Conservation (phyloP, 345 rosid species). For the Laguncularia racemosa region DNA sequence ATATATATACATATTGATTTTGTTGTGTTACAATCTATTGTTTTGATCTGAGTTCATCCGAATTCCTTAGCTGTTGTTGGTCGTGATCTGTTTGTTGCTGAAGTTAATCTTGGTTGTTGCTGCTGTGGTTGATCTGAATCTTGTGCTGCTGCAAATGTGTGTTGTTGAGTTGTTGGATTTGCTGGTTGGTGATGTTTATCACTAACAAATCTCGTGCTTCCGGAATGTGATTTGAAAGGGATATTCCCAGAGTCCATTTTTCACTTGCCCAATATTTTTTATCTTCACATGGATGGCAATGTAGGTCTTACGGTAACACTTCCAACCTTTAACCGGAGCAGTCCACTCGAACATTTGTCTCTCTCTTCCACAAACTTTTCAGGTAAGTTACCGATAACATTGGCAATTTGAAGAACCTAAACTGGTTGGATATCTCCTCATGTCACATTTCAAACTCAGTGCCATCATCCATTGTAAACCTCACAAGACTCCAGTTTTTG, state of each 20-base stretch:
- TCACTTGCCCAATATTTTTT: background rate
- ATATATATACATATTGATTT: too few relatives aligned
- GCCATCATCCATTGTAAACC: background rate
- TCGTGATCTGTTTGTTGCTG: too few relatives aligned
- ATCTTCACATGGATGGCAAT: background rate
- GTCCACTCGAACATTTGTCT: background rate
- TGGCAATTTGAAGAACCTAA: background rate
- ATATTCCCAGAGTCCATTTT: slow-evolving; percentile 10
- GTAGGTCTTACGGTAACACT: background rate
- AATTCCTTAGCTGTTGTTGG: too few relatives aligned
- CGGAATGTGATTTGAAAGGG: background rate
- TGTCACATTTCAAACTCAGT: background rate
- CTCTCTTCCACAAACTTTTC: background rate
- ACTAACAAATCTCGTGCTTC: too few relatives aligned
- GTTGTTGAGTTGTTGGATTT: too few relatives aligned
- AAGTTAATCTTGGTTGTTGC: too few relatives aligned
- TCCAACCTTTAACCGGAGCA: slow-evolving; percentile 5
- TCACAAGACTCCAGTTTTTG: too few relatives aligned
- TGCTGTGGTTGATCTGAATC: too few relatives aligned
- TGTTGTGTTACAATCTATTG: too few relatives aligned
- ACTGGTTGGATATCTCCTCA: background rate
- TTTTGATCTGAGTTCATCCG: too few relatives aligned
- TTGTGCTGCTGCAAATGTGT: too few relatives aligned
- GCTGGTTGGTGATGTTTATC: too few relatives aligned
- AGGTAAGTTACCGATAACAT: slow-evolving; percentile 7